Evolutionary conservation across 371 early-diverging fungal genomes (phyloP).

Genomic region (Mucor plumbeus): DNA sequence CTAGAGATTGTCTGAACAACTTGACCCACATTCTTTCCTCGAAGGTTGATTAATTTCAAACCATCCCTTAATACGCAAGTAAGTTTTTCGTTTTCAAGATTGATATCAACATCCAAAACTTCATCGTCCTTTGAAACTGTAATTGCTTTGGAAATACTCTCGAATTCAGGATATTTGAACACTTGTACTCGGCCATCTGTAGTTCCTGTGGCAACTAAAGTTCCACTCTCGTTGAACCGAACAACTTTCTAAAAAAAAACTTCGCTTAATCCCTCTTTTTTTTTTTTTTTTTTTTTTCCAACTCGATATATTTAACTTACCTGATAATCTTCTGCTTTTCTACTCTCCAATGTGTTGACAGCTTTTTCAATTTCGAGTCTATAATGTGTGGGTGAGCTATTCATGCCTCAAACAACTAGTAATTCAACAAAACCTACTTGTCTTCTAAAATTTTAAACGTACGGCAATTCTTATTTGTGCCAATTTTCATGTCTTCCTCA

Average conservation of each 20-base stretch:
- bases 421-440: conserved; percentile 23
- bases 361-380: conserved; percentile 30
- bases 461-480: conserved; percentile 68
- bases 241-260: conserved; percentile 49
- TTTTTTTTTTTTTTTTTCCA: background rate
- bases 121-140: conserved; percentile 42
- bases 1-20: conserved; percentile 63
- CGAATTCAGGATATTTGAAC: conserved; percentile 58
- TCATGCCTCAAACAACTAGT: background rate
- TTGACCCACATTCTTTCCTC: conserved; percentile 56
- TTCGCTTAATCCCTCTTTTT: background rate
- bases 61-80: conserved; percentile 53
- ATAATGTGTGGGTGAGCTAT: background rate
- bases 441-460: conserved; percentile 54
- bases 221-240: conserved; percentile 61
- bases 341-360: conserved; percentile 50
- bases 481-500: conserved; percentile 51
- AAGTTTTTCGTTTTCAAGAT: conserved; percentile 53
- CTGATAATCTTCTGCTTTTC: conserved; percentile 50
- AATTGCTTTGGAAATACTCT: conserved; percentile 17
- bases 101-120: conserved; percentile 70
- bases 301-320: background rate
- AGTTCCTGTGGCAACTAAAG: conserved; percentile 66
- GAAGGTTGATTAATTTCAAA: conserved; percentile 54
- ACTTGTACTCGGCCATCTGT: conserved; percentile 68